Evolutionary conservation across 306 rosid species (phyloP).

Genomic region (Gleditsia sinensis): DNA sequence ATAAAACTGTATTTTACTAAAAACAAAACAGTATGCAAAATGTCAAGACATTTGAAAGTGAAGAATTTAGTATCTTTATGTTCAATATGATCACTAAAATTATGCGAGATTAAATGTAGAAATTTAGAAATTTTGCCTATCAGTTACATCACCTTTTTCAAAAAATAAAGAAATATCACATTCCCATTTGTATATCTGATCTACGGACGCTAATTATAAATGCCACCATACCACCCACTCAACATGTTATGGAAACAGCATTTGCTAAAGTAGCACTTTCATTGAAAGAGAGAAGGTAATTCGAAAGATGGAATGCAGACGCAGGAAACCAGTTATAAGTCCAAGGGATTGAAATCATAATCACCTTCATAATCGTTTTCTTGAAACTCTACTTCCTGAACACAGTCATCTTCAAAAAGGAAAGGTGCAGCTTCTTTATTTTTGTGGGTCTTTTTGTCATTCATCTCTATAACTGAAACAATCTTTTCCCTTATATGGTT

Average conservation of each 20-base stretch:
- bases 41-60: no score
- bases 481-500: slow-evolving; percentile 64
- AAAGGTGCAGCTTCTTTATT: slow-evolving; percentile 57
- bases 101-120: no score
- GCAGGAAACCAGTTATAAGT: slow-evolving; percentile 34
- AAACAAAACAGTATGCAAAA: no score
- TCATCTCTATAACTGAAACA: slow-evolving; percentile 65
- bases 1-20: no score
- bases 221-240: background rate
- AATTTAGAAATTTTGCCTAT: no score
- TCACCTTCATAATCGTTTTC: slow-evolving; percentile 45
- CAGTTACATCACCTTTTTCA: no score
- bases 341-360: slow-evolving; percentile 46
- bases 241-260: no score
- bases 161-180: no score
- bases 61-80: no score
- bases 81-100: no score
- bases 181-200: no score
- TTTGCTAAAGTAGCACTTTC: background rate
- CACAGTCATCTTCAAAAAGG: slow-evolving; percentile 58
- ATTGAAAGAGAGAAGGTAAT: background rate
- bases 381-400: slow-evolving; percentile 42
- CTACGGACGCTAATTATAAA: background rate
- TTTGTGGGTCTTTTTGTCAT: slow-evolving; percentile 62
- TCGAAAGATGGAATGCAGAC: background rate